Percentiles rank a stretch among this genome's conserved stretches.
phyloP scores from a whole-genome alignment of 2,329 filamentous ascomycete genomes.

The Colletotrichum tofieldiae region DNA sequence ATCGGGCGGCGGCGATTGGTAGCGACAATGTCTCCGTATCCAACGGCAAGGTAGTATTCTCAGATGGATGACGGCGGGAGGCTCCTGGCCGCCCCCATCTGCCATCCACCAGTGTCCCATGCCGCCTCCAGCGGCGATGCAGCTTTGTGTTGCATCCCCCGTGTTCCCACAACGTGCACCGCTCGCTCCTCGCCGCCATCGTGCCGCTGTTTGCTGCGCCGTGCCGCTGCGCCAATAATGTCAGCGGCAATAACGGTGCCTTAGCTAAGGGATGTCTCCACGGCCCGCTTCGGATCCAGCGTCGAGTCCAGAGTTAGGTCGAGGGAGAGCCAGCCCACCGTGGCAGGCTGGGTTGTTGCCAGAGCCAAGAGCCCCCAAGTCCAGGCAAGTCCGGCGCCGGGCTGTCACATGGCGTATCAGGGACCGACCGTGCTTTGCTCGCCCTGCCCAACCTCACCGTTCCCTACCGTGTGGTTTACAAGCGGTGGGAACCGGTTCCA shows the following conservation, averaged over 20 bases:
- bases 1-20: conserved; percentile 26
- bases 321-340: conserved; percentile 1
- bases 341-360: neutral
- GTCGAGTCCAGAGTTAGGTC: neutral
- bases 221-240: neutral
- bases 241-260: conserved; percentile 10
- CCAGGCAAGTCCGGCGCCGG: conserved; percentile 13
- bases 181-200: conserved; percentile 9
- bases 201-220: conserved; percentile 17
- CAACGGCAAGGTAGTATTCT: conserved; percentile 33
- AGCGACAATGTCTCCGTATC: conserved; percentile 23
- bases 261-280: conserved; percentile 13
- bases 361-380: conserved; percentile 4
- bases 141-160: conserved; percentile 34
- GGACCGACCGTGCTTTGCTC: conserved; percentile 27
- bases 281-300: conserved; percentile 29
- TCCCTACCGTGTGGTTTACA: conserved; percentile 19
- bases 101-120: conserved; percentile 9
- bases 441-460: conserved; percentile 5
- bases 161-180: conserved; percentile 24
- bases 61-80: conserved; percentile 39
- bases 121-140: conserved; percentile 22
- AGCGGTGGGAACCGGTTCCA: conserved; percentile 28
- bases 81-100: conserved; percentile 39
- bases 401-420: conserved; percentile 39